A percentile compares a stretch with the other conserved stretches of the same genome.
Conservation (phyloP, 2,329 filamentous ascomycete species). For the Monosporascus sp. region DNA sequence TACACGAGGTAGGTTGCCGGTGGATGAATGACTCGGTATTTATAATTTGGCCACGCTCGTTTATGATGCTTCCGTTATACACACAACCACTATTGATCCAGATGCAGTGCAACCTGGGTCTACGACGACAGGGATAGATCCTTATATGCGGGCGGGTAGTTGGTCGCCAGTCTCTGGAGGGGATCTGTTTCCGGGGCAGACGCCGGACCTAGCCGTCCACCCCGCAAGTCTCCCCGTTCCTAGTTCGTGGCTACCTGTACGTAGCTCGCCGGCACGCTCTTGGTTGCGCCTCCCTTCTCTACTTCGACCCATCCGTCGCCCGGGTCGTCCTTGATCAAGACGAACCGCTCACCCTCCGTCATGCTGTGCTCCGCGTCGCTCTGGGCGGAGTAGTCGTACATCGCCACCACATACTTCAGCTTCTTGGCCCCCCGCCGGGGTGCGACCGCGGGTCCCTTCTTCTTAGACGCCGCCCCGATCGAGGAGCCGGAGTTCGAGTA, state of each 20-base stretch:
- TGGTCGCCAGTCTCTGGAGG: too few species aligned
- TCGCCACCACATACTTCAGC: constrained; percentile 83
- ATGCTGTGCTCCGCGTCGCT: constrained; percentile 87
- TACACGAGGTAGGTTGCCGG: too few species aligned
- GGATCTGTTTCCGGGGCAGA: too few species aligned
- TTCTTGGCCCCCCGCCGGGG: constrained; percentile 90
- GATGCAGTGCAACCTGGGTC: too few species aligned
- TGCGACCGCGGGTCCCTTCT: constrained; percentile 87
- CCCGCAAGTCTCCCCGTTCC: background rate
- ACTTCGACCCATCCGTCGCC: constrained; percentile 98
- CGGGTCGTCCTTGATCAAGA: constrained; percentile 79
- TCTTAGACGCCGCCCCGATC: constrained; percentile 56
- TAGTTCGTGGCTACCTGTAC: constrained; percentile 54
- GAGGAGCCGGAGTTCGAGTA: constrained; percentile 77
- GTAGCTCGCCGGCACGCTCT: constrained; percentile 92
- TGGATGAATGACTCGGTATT: too few species aligned
- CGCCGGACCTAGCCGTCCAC: too few species aligned
- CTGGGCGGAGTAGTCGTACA: constrained; percentile 88
- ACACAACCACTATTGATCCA: too few species aligned
- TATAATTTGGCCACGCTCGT: too few species aligned
- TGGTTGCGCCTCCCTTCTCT: constrained; percentile 80
- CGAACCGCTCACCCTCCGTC: constrained; percentile 84
- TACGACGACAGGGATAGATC: too few species aligned
- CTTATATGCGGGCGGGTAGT: too few species aligned
- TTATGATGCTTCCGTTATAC: too few species aligned